Base-by-base conservation (phyloP, 176 grass and related monocot species). In the Oryza nivara region DNA sequence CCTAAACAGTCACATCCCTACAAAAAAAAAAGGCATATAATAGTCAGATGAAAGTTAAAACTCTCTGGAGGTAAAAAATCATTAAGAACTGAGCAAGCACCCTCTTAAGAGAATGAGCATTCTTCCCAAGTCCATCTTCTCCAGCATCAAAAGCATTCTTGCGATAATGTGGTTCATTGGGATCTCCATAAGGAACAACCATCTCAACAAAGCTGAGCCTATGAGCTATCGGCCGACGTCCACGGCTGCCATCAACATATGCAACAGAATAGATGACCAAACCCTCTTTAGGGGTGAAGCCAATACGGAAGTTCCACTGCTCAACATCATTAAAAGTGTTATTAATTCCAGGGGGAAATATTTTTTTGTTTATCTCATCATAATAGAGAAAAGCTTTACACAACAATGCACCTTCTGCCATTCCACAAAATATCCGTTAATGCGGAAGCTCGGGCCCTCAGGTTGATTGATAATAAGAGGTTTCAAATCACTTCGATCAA, bases 151-250 rank as follows among this genome's bases (percentile, higher is more conserved):
- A 99, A 67, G 97, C 97, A 88, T 99, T 99, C 75, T 99, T 99
- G 35, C 90, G 97, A 80, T 99, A 99, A 86, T 99, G 97, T 80
- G 97, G 97, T 79, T 96, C 97, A 85, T 74, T 94, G 70, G 97
- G 97, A 91, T 99, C 97, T 89, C 97, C 97, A 86, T 99, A 99
- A 75, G 97, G 97, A 85, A 99, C 97, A 77, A 99, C 97, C 97
- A 99, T 99, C 88, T 99, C 97, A 88, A 96, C 97, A 86, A 99
- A 99, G 87, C 97, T 99, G 79, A 99, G 76, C 73, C 92, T 96
- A 75, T 99, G 93, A 11, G 93, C 97, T 78, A 99, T 89, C 23
- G 97, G 91, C 49, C 97, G 89, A 48, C 97, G 91, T 25, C 97
- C 97, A 88, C 97, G 93, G 52, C 88, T 99, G 65, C 90, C 97